Base-by-base conservation (phyloP, 257 asterid genomes). In the Penstemon newberryi region DNA sequence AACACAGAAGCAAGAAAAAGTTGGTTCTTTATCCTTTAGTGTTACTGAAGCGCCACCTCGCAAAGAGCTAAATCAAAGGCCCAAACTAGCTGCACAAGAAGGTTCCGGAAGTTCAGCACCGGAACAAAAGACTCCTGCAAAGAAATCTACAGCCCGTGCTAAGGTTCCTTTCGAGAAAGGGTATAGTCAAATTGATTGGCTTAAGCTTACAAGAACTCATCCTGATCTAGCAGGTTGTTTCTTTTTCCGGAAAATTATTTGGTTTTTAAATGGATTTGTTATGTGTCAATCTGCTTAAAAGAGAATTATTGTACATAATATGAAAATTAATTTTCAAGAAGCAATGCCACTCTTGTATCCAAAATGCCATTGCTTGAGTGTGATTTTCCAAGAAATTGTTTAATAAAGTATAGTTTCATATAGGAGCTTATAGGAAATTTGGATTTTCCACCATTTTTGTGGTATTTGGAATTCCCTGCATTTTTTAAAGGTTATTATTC, bases 131-230 rank as follows among this genome's bases (percentile, higher is more conserved):
- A 60, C 70, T 62, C 76, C 81, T 62, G 65, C 45, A 7, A 86
- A 63, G 72, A 85, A 83, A 78, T 56, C 90, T 61, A 73, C 49
- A 15, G 76, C 79, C 39, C 78, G 92, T 52, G 75, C 76, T 36
- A 89, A 89, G 80, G 90, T 89, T 79, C 96, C 96, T 46, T 89
- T 77, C 71, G 96, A 89, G 81, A 89, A 83, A 65, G 96, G 95
- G 56, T 87, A 83, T 66, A 87, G 95, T 64, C 96, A 76, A 70
- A 79, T 89, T 90, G 95, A 85, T 75, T 87, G 96, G 95, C 89
- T 89, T 75, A 89, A 75, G 85, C 92, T 89, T 62, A 79, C 92
- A n/a, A 72, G 85, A 63, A 87, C 89, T 5, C 92, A 83, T 73
- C 89, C 95, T 62, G 96, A 89, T 67, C 86, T 89, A 12, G 96